Conservation (phyloP, 2,329 filamentous ascomycete species). For the Colletotrichum graminicola region DNA sequence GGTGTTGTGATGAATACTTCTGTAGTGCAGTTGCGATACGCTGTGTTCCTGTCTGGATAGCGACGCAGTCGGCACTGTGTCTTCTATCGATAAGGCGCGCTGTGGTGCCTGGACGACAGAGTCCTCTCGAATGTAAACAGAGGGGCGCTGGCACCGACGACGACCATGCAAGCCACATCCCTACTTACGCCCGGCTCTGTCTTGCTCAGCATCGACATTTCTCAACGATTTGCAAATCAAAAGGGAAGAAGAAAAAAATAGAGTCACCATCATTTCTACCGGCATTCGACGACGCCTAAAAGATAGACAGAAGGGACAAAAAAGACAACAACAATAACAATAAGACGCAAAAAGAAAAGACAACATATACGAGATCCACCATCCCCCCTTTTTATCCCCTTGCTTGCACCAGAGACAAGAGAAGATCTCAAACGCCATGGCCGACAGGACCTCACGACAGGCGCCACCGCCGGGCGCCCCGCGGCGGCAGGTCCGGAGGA, state of each 20-base stretch:
- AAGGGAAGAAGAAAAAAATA: not conserved
- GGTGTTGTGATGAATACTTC: not conserved
- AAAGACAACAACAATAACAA: not conserved
- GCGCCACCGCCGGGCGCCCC: conserved; percentile 34
- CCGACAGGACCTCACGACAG: conserved; percentile 33
- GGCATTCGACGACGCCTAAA: not conserved
- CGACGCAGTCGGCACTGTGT: conserved; percentile 11
- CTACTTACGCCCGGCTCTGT: not conserved
- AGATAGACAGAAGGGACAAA: not conserved
- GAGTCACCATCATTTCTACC: no score
- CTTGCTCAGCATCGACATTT: conserved; percentile 13
- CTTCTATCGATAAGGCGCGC: conserved; percentile 32
- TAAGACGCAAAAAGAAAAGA: not conserved
- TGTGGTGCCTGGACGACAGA: conserved; percentile 39
- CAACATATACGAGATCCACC: conserved; percentile 1
- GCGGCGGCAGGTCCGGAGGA: conserved; percentile 58
- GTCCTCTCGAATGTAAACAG: conserved; percentile 39
- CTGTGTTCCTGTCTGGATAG: not conserved
- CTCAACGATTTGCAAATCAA: not conserved
- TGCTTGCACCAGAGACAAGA: not conserved
- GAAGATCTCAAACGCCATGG: conserved; percentile 12
- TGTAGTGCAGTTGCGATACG: not conserved
- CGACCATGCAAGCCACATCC: conserved; percentile 12
- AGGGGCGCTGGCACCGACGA: conserved; percentile 10
- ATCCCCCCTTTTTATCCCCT: not conserved